phyloP scores from a whole-genome alignment of 2,329 filamentous ascomycete species.

The Penicillium sp. region DNA sequence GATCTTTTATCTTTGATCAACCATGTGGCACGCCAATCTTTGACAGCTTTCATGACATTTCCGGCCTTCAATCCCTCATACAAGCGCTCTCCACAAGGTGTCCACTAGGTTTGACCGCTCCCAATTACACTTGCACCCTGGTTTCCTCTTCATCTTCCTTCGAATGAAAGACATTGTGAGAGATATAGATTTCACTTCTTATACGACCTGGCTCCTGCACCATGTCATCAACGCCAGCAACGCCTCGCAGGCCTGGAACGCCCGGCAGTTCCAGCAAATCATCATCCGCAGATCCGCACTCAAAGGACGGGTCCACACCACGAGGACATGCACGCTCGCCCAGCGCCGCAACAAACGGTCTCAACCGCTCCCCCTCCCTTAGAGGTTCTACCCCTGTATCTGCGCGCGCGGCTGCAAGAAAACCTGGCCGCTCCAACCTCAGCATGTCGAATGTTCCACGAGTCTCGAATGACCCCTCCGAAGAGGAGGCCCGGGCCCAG shows the following conservation, averaged over 20 bases:
- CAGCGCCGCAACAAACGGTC: slow-evolving; percentile 46
- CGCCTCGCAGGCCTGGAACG: slow-evolving; percentile 42
- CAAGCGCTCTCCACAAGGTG: slow-evolving; percentile 22
- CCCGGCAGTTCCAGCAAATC: slow-evolving; percentile 34
- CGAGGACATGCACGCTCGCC: slow-evolving; percentile 48
- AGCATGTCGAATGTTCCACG: slow-evolving; percentile 46
- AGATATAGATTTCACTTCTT: slow-evolving; percentile 10
- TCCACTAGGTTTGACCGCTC: slow-evolving; percentile 28
- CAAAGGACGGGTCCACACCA: slow-evolving; percentile 35
- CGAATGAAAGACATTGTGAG: slow-evolving; percentile 1
- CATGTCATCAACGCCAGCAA: slow-evolving; percentile 45
- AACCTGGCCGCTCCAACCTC: slow-evolving; percentile 48
- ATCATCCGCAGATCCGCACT: slow-evolving; percentile 29
- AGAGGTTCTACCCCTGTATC: slow-evolving; percentile 59
- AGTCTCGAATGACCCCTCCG: slow-evolving; percentile 49
- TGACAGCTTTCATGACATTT: slow-evolving; percentile 22
- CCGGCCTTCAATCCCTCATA: slow-evolving; percentile 11
- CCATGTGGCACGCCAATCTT: slow-evolving; percentile 26
- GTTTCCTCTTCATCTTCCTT: slow-evolving; percentile 3
- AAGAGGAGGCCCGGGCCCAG: slow-evolving; percentile 74
- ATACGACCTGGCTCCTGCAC: slow-evolving; percentile 20
- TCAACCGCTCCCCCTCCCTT: slow-evolving; percentile 62
- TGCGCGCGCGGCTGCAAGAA: slow-evolving; percentile 66
- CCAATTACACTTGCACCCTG: slow-evolving; percentile 17
- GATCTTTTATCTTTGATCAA: slow-evolving; percentile 16